Evolutionary conservation across 768 basidiomycete species (phyloP), one percentile per base, ranked within the genome.

Genomic region (Stropharia rugosoannulata): DNA sequence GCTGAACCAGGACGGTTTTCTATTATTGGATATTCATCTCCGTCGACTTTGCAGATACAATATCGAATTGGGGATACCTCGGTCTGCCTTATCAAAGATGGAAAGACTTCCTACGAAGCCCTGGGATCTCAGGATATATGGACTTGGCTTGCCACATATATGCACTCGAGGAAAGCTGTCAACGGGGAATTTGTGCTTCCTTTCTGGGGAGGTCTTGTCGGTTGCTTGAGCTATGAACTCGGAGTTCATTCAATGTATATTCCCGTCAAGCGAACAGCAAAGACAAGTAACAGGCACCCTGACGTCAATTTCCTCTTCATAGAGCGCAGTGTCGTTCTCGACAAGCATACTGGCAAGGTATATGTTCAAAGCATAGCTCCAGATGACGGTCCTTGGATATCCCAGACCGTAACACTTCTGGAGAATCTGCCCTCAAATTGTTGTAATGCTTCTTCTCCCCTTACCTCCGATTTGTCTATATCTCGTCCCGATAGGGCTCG

Each of bases 201-300:
- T 0, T 93, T 93, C 67, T 92, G 90, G 89, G 92, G 90, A 36
- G 92, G 92, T 19, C 73, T 93, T 12, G 69, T 93, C 19, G 92
- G 92, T 8, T 84, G 81, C 56, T 70, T 93, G 56, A 89, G 87
- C 61, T 94, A 93, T 64, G 92, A 93, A 67, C 75, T 92, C 15
- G 92, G 90, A 11, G 79, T 86, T 5, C 70, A 79, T 42, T 75
- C 82, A 6, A 69, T 91, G 22, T 66, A 73, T 18, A 72, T 86
- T 48, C 70, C 76, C 51, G 66, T 78, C 25, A 70, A 68, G 37
- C 62, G 66, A 54, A 44, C 61, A 15, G 66, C 55, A 29, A 57
- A 36, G n/a, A 36, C 58, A 46, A 39, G 54, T 36, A 67, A 65
- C 45, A 70, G 65, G 38, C 86, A 89, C 64, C 83, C 88, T 1